A percentile compares a stretch with the other conserved stretches of the same genome.
Conservation (phyloP, 108 stramenopile genomes). For the Cylindrotheca fusiformis region DNA sequence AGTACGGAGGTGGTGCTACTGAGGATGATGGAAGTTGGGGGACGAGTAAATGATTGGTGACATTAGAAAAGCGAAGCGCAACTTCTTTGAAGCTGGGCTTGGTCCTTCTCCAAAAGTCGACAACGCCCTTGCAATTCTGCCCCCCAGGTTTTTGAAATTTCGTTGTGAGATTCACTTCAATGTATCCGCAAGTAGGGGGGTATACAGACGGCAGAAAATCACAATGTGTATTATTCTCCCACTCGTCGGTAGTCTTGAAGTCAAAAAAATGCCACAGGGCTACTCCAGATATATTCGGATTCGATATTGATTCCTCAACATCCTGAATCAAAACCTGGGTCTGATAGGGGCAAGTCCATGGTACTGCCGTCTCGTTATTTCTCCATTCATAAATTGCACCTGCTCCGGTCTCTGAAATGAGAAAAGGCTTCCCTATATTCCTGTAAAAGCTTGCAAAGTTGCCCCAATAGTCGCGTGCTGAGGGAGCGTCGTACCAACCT, state of each 20-base stretch:
- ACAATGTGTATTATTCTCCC: slow-evolving; percentile 35
- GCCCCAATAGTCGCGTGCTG: slow-evolving; percentile 7
- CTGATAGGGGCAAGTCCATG: slow-evolving; percentile 19
- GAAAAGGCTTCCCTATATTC: slow-evolving; percentile 15
- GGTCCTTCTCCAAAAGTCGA: slow-evolving; percentile 40
- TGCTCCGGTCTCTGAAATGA: slow-evolving; percentile 25
- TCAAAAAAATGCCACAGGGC: slow-evolving; percentile 29
- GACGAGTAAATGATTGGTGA: too few species aligned
- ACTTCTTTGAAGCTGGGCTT: slow-evolving; percentile 31
- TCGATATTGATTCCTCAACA: slow-evolving; percentile 7
- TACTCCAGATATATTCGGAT: slow-evolving; percentile 9
- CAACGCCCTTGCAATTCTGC: slow-evolving; percentile 39
- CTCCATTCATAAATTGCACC: slow-evolving; percentile 30
- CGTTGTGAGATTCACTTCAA: slow-evolving; percentile 17
- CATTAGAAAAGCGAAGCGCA: slow-evolving; percentile 23
- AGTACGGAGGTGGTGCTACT: slow-evolving; percentile 15
- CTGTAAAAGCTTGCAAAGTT: background rate
- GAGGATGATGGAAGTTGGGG: background rate
- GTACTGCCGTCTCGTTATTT: slow-evolving; percentile 17
- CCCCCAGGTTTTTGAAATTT: slow-evolving; percentile 31
- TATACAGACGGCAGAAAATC: slow-evolving; percentile 26
- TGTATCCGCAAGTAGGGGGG: slow-evolving; percentile 38
- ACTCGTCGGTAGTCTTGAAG: slow-evolving; percentile 31
- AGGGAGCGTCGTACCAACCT: slow-evolving; percentile 11
- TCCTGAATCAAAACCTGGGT: background rate